phyloP scores from a whole-genome alignment of 202 grass and related monocot genomes.

The Panicum virgatum region DNA sequence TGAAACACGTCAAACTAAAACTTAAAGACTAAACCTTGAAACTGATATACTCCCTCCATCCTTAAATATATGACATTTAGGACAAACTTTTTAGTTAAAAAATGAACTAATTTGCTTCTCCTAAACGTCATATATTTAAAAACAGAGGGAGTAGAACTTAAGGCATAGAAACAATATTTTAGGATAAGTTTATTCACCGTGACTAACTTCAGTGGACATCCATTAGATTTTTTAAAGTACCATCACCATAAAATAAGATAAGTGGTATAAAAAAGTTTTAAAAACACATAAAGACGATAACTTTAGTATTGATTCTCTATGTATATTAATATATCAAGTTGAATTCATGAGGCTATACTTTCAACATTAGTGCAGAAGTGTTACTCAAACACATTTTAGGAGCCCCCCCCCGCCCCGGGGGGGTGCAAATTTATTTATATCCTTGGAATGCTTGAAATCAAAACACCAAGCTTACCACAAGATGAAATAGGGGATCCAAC shows the following conservation, averaged over 20 bases:
- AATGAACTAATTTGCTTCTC: too few species aligned
- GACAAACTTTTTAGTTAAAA: too few species aligned
- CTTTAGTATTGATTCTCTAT: conserved; percentile 7
- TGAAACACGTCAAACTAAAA: background rate
- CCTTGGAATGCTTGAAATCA: too few species aligned
- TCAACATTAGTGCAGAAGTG: background rate
- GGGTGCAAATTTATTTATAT: too few species aligned
- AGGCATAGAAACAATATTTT: background rate
- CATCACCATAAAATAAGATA: background rate
- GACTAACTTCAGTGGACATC: conserved; percentile 1
- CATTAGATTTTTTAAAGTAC: background rate
- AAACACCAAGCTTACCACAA: conserved; percentile 38
- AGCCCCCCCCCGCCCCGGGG: too few species aligned
- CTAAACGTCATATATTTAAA: too few species aligned
- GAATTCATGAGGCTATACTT: background rate
- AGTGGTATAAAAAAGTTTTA: background rate
- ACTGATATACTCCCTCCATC: too few species aligned
- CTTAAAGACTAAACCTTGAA: background rate
- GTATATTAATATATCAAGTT: background rate
- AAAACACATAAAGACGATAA: background rate
- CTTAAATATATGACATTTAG: too few species aligned
- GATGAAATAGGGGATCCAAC: conserved; percentile 84
- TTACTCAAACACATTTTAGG: too few species aligned
- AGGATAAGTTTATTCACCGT: background rate
- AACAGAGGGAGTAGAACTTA: too few species aligned